phyloP scores from a whole-genome alignment of 306 rosid genomes.

The Cyclanthera cordifolia region DNA sequence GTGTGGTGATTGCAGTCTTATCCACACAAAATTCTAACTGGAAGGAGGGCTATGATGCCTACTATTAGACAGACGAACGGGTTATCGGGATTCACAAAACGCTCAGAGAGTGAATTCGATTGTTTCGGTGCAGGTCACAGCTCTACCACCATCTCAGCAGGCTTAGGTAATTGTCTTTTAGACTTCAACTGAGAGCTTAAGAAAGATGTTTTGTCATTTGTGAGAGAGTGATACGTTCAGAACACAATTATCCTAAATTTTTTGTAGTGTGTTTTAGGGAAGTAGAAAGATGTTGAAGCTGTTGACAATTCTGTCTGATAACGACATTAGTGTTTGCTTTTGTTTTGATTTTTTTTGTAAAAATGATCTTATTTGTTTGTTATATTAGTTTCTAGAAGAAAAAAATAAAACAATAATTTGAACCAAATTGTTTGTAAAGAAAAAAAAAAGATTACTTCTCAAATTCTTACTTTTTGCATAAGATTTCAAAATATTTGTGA shows the following conservation, averaged over 20 bases:
- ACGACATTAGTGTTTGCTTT: not conserved
- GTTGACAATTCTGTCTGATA: slow-evolving; percentile 3
- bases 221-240: not conserved
- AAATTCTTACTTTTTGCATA: not conserved
- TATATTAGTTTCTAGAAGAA: not conserved
- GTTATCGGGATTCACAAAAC: slow-evolving; percentile 76
- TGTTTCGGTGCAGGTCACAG: slow-evolving; percentile 95
- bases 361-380: not conserved
- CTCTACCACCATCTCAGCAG: slow-evolving; percentile 97
- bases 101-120: slow-evolving; percentile 87
- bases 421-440: not conserved
- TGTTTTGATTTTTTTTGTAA: no score
- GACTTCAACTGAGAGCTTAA: slow-evolving; percentile 2
- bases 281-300: not conserved
- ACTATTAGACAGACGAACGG: slow-evolving; percentile 89
- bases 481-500: not conserved
- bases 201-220: not conserved
- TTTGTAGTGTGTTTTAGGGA: not conserved
- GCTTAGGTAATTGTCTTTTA: slow-evolving; percentile 57
- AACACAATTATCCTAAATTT: not conserved
- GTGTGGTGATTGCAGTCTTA: slow-evolving; percentile 49
- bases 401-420: not conserved
- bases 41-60: slow-evolving; percentile 80
- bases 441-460: not conserved
- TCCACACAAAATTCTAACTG: slow-evolving; percentile 92